A percentile compares a stretch with the other conserved stretches of the same genome.
Conservation (phyloP, 257 asterid genomes). For the Rhazya stricta region DNA sequence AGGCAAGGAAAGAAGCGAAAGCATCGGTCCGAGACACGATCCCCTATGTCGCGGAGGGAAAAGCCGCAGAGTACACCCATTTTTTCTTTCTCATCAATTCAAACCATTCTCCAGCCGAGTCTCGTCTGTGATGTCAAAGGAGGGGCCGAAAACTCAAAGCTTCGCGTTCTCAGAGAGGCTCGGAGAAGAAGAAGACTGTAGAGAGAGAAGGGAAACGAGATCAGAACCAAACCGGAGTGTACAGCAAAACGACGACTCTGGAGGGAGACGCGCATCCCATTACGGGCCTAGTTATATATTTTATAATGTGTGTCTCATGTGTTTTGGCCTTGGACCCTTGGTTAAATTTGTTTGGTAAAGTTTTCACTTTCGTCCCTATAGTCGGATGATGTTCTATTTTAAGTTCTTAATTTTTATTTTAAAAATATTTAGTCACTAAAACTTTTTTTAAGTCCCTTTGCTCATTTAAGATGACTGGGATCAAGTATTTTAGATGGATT, state of each 20-base stretch:
- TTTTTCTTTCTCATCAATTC: constrained; percentile 30
- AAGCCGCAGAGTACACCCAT: constrained; percentile 65
- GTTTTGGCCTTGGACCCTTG: neutral
- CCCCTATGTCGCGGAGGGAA: constrained; percentile 47
- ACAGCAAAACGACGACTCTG: neutral
- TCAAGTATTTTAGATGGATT: too few relatives aligned
- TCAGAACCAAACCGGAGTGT: neutral
- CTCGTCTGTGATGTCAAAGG: neutral
- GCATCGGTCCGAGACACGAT: constrained; percentile 67
- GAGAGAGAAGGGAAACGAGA: neutral
- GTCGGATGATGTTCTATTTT: neutral
- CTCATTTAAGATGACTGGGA: too few relatives aligned
- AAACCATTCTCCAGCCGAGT: neutral
- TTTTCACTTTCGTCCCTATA: neutral
- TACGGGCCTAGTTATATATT: neutral
- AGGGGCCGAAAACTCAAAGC: neutral
- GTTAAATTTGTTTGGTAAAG: neutral
- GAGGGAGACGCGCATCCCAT: neutral
- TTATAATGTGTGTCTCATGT: too few relatives aligned
- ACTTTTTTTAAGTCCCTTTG: too few relatives aligned
- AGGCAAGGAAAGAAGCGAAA: constrained; percentile 74
- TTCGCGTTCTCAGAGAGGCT: neutral
- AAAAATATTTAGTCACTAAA: neutral
- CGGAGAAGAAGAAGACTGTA: constrained; percentile 6
- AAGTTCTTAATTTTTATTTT: too few relatives aligned